Evolutionary conservation across 371 early-diverging fungal species (phyloP), one percentile per base, ranked within the genome.

Genomic region (Apophysomyces elegans): DNA sequence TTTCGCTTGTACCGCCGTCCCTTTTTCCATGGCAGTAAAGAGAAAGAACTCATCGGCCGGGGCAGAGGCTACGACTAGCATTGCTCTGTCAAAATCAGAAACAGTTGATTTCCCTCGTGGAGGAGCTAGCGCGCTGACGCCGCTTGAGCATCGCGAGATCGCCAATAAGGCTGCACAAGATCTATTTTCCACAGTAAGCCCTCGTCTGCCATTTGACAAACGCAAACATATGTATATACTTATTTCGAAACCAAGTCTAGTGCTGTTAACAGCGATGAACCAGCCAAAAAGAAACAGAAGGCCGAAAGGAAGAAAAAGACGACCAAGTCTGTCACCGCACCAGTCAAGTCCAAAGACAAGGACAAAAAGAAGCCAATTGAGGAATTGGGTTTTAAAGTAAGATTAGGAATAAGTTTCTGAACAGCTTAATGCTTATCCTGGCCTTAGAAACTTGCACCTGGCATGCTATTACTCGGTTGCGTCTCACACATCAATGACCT

Each of bases 71-170:
- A n/a, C 54, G 21, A 8, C 21, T 21, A 26, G 21, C 4, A 26
- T 26, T 50, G 54, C 21, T n/a, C 21, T 50, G 54, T 50, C 54
- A 35, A 63, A 41, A 61, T 45, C 62, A 16, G 70, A 69, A 9
- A 80, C 80, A 68, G 72, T 76, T 43, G 74, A 86, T 64, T 95
- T 95, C 67, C 93, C 93, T 67, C 88, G 95, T 66, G 95, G 95
- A 50, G 95, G 95, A 32, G 88, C 90, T 7, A 83, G 88, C 46
- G 88, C 85, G 4, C 78, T 95, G 68, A 93, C 94, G 2, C 93
- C 94, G 47, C 84, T 95, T 26, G 95, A 95, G 74, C 88, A 87
- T 77, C 86, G 91, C 46, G 93, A 95, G 65, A 84, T 93, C 46
- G 69, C 87, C 32, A 86, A 85, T 67, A 86, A 92, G 67, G 95